Percentiles rank a stretch among this genome's conserved stretches.
These are phyloP conservation scores for Ganoderma meredithae DNA, from an alignment of 1,284 basidiomycete genomes.

Conservation along the genomic window DNA sequence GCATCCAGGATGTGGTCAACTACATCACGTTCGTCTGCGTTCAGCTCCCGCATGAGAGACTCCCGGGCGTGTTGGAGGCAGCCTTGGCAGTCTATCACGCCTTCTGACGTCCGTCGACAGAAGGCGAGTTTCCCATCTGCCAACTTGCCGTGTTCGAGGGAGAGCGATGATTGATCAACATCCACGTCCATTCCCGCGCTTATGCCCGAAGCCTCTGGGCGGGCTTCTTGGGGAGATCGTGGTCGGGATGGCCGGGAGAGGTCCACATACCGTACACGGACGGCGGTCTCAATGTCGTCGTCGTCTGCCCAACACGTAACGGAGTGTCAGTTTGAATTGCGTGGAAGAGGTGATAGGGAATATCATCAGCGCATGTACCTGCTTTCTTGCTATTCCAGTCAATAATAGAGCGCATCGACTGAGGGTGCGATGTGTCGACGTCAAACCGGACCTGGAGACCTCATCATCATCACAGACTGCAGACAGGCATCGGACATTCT, in stretches of 20 bases:
- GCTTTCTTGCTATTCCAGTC: constrained; percentile 90
- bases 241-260: constrained; percentile 18
- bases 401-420: constrained; percentile 56
- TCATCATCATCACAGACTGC: not conserved
- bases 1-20: constrained; percentile 50
- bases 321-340: not conserved
- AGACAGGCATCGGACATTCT: not conserved
- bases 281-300: constrained; percentile 75
- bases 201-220: constrained; percentile 18
- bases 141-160: constrained; percentile 53
- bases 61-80: constrained; percentile 60
- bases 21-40: constrained; percentile 44
- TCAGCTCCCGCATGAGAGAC: constrained; percentile 45
- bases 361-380: constrained; percentile 51
- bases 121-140: constrained; percentile 54
- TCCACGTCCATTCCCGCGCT: constrained; percentile 12
- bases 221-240: constrained; percentile 18
- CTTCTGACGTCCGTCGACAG: constrained; percentile 53
- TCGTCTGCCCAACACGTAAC: constrained; percentile 59
- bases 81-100: constrained; percentile 61
- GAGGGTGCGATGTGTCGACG: constrained; percentile 69
- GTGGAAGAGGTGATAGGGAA: not conserved
- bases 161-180: constrained; percentile 8
- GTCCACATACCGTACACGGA: constrained; percentile 57
- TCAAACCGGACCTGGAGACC: constrained; percentile 65